Base-by-base conservation (phyloP, 169 alveolate genomes). In the Eimeria acervulina region DNA sequence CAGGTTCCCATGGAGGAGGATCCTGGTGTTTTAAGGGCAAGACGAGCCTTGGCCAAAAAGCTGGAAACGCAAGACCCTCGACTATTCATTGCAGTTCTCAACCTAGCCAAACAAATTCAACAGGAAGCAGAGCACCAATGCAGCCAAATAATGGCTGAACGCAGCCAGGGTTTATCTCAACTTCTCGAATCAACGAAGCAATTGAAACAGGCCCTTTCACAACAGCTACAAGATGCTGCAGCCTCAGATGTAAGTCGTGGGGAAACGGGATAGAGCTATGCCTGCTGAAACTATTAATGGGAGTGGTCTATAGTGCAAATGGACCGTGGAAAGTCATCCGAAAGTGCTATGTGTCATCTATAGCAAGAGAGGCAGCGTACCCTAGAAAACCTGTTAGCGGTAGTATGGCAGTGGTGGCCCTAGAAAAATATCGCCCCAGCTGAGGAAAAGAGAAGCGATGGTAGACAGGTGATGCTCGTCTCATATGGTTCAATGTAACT, bases 1-100 rank as follows among this genome's bases (percentile, higher is more conserved):
- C 51, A 36, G 81, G 81, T 63, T 17, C 70, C 94, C 23, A 33
- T 59, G 83, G 70, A 87, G 83, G 94, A 87, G 63, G 94, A 87
- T 40, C 94, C 94, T 87, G 94, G 83, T n/a, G 94, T 87, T 61
- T 59, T 87, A 31, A 28, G 94, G 19, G 94, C 94, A 87, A 59
- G 94, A 40, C 66, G 83, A 38, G 94, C 94, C 42, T 59, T 55
- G 52, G 94, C 94, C 0, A 87, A 87, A 42, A 59, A 63, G 66
- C 59, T 87, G 51, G 83, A 59, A 38, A 63, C 83, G 1, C 83
- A 87, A 87, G 83, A 55, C 33, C 83, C 94, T 12, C 36, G 94
- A 6, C 40, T 87, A 0, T 87, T 87, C 33, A 47, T 87, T 40
- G 94, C 94, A 33, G 94, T 87, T 17, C 94, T 59, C 13, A 59